Evolutionary conservation across 495 filamentous ascomycete species (phyloP), one percentile per base, ranked within the genome.

Genomic region (Patellaria atrata): DNA sequence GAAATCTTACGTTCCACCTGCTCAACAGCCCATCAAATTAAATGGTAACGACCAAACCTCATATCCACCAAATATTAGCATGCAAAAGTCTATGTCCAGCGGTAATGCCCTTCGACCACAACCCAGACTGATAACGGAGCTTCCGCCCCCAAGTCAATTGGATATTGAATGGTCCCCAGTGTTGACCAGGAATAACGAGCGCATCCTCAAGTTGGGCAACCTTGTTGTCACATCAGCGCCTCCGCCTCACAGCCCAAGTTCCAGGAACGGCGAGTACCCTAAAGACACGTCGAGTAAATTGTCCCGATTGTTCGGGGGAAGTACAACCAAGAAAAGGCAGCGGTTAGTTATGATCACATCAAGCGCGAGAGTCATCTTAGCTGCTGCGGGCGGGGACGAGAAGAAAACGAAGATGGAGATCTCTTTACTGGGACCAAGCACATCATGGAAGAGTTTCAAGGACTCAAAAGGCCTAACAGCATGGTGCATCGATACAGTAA

Each of bases 151-250:
- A 7, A 92, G 79, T 37, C 91, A 99, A 54, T 65, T 99, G 11
- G 91, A 99, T 56, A 93, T 99, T 38, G 91, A 96, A 58, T 99
- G 91, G 91, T 94, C 87, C 1, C 91, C 91, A 6, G 91, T 99
- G 2, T 59, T 99, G 35, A 93, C 81, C 20, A 77, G 73, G 37
- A 73, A 69, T 37, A 94, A 94, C 49, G 91, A 99, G 60, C 68
- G 91, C 30, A 99, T 99, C 36, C 54, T 99, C 40, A 94, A 92
- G 52, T 65, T 99, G 16, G 91, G 91, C 3, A 92, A 96, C 47
- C 58, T 92, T 33, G 67, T 82, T 48, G 84, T 96, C 7, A 61
- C 77, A 41, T 78, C 82, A 3, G 70, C 81, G 3, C 81, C 83
- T 22, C 62, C 60, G 51, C 75, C 63, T 20, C 73, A 71, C 43